Conservation (phyloP, 2,329 filamentous ascomycete genomes). For the Fusarium drepaniforme region DNA sequence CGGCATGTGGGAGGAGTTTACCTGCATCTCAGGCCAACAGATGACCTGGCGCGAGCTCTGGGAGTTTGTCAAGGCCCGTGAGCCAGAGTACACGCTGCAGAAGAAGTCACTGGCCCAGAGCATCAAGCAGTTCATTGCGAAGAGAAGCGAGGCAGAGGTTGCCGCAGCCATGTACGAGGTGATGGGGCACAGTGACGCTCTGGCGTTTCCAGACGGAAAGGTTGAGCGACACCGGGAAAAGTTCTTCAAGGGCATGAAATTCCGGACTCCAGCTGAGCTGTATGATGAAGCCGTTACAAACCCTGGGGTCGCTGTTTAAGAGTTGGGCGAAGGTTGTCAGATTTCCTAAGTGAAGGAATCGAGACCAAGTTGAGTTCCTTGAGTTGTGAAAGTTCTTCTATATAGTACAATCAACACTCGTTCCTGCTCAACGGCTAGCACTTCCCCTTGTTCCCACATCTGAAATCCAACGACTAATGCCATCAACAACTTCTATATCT, state of each 20-base stretch:
- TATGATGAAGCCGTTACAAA: not conserved
- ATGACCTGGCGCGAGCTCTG: constrained; percentile 3
- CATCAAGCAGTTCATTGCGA: not conserved
- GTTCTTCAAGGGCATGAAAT: not conserved
- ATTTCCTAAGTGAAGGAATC: not conserved
- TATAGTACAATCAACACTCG: not conserved
- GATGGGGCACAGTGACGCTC: not conserved
- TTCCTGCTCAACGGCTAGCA: not conserved
- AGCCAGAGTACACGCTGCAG: not conserved
- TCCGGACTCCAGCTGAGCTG: not conserved
- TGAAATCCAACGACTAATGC: constrained; percentile 2
- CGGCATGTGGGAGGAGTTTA: not conserved
- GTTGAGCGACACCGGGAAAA: not conserved
- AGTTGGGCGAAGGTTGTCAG: not conserved
- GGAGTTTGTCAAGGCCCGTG: not conserved
- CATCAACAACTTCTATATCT: not conserved
- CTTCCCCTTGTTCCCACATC: not conserved
- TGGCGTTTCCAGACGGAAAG: not conserved
- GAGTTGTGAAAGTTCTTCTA: not conserved
- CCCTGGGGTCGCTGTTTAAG: not conserved
- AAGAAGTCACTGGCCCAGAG: not conserved
- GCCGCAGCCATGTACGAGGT: not conserved
- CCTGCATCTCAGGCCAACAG: not conserved
- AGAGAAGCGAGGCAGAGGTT: not conserved
- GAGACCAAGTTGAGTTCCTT: not conserved